Base-by-base conservation (phyloP, 1,139 yeast species). In the Geotrichum aggregatum region DNA sequence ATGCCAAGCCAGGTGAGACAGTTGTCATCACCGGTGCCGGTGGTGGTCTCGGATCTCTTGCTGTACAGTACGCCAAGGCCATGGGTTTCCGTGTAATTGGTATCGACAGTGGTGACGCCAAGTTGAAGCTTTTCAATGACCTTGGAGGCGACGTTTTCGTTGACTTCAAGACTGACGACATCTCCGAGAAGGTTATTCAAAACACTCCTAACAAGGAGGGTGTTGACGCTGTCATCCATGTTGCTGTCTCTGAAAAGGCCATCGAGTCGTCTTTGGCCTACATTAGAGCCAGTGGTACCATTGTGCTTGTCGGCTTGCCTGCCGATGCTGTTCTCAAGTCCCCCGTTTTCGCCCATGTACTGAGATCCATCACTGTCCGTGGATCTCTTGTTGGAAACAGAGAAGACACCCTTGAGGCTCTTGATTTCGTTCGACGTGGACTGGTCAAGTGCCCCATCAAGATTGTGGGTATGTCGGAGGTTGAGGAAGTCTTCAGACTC, bases 31-130 rank as follows among this genome's bases (percentile, higher is more conserved):
- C 86, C 54, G 89, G 91, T 68, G 88, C 88, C 47, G 85, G 82
- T 62, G 91, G 91, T 70, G 91, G 89, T 57, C 75, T 84, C 63
- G 91, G 91, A 56, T 76, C 87, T 22, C 71, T 84, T 57, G 88
- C 87, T 52, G 76, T 84, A 59, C 88, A 84, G 69, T 84, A 82
- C 70, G 88, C 88, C 52, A 76, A 73, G 63, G 87, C 87, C 54
- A 79, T 83, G 84, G 89, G 89, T 58, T 75, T 73, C 67, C 74
- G 87, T 66, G 87, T 82, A 54, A 60, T 83, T 52, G 88, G 81
- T 59, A 80, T 84, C 61, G 89, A 84, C 62, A 82, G 83, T 61
- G 88, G 88, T 62, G 79, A 63, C 10, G 85, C 74, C 50, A 83
- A 83, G 73, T 77, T 74, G 56, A 73, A 68, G 41, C 73, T 82